phyloP scores from a whole-genome alignment of 768 basidiomycete genomes.

The Collybia sordida region DNA sequence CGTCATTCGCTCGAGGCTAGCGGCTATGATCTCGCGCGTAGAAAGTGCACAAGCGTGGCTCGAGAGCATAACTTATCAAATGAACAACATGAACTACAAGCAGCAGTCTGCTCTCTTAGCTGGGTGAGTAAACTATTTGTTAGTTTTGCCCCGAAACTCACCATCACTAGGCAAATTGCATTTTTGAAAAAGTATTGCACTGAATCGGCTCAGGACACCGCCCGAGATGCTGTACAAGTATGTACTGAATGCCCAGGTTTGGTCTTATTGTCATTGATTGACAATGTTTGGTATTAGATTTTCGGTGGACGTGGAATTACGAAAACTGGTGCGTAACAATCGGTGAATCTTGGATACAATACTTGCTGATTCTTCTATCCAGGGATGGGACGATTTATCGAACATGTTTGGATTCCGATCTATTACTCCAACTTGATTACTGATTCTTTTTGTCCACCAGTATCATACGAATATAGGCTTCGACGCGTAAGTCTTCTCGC shows the following conservation, averaged over 20 bases:
- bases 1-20: constrained; percentile 87
- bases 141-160: background rate
- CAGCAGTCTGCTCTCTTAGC: constrained; percentile 73
- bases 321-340: constrained; percentile 54
- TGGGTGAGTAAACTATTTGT: constrained; percentile 43
- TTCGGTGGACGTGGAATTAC: constrained; percentile 88
- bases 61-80: constrained; percentile 83
- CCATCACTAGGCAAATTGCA: constrained; percentile 57
- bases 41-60: constrained; percentile 80
- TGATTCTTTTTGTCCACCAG: constrained; percentile 4
- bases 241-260: background rate
- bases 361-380: too few species aligned
- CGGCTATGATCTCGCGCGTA: constrained; percentile 66
- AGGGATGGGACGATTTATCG: too few species aligned
- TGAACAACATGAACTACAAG: constrained; percentile 82
- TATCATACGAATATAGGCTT: constrained; percentile 22
- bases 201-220: constrained; percentile 73
- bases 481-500: constrained; percentile 19
- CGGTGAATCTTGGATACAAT: too few species aligned
- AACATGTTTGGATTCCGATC: too few species aligned
- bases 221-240: constrained; percentile 64
- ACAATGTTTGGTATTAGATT: constrained; percentile 35
- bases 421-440: too few species aligned
- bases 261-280: background rate
- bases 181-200: constrained; percentile 81